phyloP scores from a whole-genome alignment of 139 green algal genomes.

The Trebouxia sp. region DNA sequence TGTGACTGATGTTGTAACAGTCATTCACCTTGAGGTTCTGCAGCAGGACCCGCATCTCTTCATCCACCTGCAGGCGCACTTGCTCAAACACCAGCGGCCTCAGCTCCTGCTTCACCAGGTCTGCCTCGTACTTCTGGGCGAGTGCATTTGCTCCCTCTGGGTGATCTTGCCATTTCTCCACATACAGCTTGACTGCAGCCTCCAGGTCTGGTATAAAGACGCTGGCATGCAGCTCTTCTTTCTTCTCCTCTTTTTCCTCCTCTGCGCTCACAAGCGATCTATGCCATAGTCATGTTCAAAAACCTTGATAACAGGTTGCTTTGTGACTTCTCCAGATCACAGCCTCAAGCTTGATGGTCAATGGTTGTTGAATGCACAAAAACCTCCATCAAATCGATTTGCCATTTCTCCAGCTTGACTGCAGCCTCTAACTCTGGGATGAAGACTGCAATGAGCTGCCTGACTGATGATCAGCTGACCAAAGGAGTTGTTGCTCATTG shows the following conservation, averaged over 20 bases:
- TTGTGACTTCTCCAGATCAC: too few relatives aligned
- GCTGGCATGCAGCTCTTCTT: constrained; percentile 51
- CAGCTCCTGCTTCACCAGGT: constrained; percentile 85
- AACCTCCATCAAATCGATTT: too few relatives aligned
- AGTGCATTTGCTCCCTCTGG: constrained; percentile 24
- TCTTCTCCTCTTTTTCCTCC: constrained; percentile 2
- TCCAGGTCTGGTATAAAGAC: constrained; percentile 75
- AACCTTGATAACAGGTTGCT: too few relatives aligned
- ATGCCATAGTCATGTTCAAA: too few relatives aligned
- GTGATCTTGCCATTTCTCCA: constrained; percentile 76
- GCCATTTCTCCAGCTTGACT: constrained; percentile 78
- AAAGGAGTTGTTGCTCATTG: too few relatives aligned
- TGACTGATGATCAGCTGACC: too few relatives aligned
- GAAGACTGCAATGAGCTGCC: too few relatives aligned
- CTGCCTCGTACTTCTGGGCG: constrained; percentile 47
- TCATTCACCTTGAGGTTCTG: constrained; percentile 85
- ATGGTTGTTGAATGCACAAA: too few relatives aligned
- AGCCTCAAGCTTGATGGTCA: too few relatives aligned
- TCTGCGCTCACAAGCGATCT: too few relatives aligned
- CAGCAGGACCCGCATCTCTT: constrained; percentile 85
- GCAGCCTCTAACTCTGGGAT: constrained; percentile 67
- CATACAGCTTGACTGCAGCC: constrained; percentile 71
- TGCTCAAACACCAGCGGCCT: constrained; percentile 91
- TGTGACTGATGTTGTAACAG: too few relatives aligned
- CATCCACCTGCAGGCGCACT: constrained; percentile 80